Percentiles rank a stretch among this genome's conserved stretches.
Evolutionary conservation across 2,329 filamentous ascomycete genomes (phyloP).

Genomic region (Diatrype stigma): DNA sequence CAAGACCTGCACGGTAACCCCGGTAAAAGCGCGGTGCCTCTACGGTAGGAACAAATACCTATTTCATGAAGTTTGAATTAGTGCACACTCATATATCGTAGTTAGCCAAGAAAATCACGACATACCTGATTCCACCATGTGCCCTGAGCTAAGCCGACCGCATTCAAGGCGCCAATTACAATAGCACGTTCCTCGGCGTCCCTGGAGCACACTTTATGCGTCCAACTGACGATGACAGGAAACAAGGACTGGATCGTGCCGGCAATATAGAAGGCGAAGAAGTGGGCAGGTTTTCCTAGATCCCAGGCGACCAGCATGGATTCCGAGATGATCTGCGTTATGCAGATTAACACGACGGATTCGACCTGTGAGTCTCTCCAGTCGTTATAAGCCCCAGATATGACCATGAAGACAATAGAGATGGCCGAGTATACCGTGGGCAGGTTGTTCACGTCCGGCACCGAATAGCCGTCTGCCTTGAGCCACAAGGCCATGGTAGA

Average conservation of each 20-base stretch:
- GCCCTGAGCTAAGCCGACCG: constrained; percentile 20
- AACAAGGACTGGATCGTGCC: constrained; percentile 16
- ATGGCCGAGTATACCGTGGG: constrained; percentile 25
- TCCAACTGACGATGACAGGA: constrained; percentile 20
- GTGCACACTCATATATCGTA: background rate
- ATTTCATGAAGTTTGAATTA: background rate
- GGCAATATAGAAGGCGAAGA: constrained; percentile 18
- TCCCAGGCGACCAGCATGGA: constrained; percentile 13
- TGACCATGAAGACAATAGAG: constrained; percentile 23
- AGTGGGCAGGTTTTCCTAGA: constrained; percentile 10
- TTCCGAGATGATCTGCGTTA: constrained; percentile 14
- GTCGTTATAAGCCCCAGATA: constrained; percentile 16
- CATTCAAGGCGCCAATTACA: constrained; percentile 22
- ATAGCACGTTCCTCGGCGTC: constrained; percentile 25
- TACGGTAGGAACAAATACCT: constrained; percentile 21
- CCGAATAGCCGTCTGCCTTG: constrained; percentile 15
- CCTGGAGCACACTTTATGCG: constrained; percentile 19
- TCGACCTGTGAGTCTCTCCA: constrained; percentile 13
- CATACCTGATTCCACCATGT: constrained; percentile 17
- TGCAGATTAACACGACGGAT: constrained; percentile 11
- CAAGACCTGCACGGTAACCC: constrained; percentile 15
- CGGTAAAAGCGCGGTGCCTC: constrained; percentile 16
- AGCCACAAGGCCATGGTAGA: constrained; percentile 18
- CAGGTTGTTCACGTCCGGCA: constrained; percentile 16
- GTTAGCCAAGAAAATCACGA: background rate